Base-by-base conservation (phyloP, 2,329 filamentous ascomycete genomes). In the Monascus ruber region DNA sequence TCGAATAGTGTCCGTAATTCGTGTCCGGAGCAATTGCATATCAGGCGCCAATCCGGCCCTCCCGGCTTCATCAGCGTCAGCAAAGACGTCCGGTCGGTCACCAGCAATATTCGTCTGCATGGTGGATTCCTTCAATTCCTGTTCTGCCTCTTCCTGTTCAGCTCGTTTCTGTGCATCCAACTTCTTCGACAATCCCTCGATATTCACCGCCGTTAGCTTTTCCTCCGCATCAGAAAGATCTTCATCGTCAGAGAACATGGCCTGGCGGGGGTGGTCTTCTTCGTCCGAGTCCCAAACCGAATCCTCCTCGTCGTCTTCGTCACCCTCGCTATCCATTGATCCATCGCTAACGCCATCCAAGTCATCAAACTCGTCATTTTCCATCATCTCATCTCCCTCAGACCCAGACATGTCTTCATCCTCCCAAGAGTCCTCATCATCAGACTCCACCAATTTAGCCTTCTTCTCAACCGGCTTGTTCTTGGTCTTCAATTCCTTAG, bases 241-340 rank as follows among this genome's bases (percentile, higher is more conserved):
- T 51, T 93, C 87, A 55, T 96, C 89, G 47, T 96, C 91, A 0
- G 91, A 96, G 71, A 94, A 98, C 71, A 94, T 85, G 47, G 81
- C 77, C 53, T 73, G 73, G 58, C 64, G 72, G 57, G 61, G 64
- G 38, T 66, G 66, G 24, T 63, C 63, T 26, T 78, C 76, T 33
- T 77, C 73, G 47, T 88, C 84, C 8, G 84, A 89, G 57, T 89
- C 83, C 52, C 77, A 74, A 35, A 80, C 75, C 0, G 68, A 70
- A 42, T 80, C 80, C 49, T 70, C 79, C 47, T 69, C 68, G 46
- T 76, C 76, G 26, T 62, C 63, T 42, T 66, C 61, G 31, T 65
- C 65, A 17, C 65, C 58, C 55, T 83, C 81, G 37, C 71, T 72
- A 9, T 68, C 67, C 40, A 72, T 67, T 34, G 70, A 67, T 6